Evolutionary conservation across 2,329 filamentous ascomycete genomes (phyloP), one percentile per base, ranked within the genome.

Genomic region (Ophiostoma ips): DNA sequence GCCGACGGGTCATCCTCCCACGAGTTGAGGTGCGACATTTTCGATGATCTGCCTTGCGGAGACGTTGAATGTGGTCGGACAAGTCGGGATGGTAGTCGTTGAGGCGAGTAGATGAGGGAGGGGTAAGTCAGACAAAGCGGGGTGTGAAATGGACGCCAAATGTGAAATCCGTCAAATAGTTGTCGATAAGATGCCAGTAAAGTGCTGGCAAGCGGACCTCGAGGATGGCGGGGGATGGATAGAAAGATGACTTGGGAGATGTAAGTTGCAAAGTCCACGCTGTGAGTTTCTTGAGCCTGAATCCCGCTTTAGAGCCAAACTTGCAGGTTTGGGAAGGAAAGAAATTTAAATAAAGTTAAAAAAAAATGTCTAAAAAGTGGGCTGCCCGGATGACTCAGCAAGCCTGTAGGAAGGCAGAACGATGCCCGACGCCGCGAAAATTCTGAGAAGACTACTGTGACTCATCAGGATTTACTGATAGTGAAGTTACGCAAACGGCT

Each of bases 1-100:
- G 79, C 81, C 50, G 82, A 73, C 61, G 82, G 81, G 62, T 89
- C 86, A 62, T 94, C 87, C 70, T 96, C 89, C 86, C 92, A 96
- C 55, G 88, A 95, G 67, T 94, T 88, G 61, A 87, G 84, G 66
- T 89, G 81, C 60, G 89, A 53, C 56, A 57, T 57, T 41, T 56
- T 34, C 5, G 15, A 21, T n/a, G 37, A 2, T 35, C 13, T 28
- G 18, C 11, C 37, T 44, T 34, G 41, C 28, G 21, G 13, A 46
- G 24, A 41, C 0, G 12, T 28, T n/a, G 41, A 11, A n/a, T n/a
- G n/a, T 40, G 18, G 12, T 33, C 24, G 11, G 30, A 33, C n/a
- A 13, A 3, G 43, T 45, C 15, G 40, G 21, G 21, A 18, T 43
- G 12, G 40, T 16, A 24, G 31, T 34, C n/a, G 28, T 31, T 10